Evolutionary conservation across 1,284 basidiomycete species (phyloP).

Genomic region (Chiua sp.): DNA sequence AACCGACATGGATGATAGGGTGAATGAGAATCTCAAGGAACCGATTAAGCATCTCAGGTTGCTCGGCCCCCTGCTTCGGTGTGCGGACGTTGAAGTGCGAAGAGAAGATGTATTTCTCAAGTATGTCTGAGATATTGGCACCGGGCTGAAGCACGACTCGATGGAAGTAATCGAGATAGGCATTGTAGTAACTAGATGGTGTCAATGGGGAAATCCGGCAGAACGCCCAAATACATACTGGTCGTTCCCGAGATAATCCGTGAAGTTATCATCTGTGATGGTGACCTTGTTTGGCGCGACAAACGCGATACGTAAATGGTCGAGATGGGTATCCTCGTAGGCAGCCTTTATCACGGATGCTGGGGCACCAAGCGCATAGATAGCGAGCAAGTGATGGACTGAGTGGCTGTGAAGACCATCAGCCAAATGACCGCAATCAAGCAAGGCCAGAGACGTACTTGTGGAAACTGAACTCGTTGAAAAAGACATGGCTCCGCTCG

Average conservation of each 20-base stretch:
- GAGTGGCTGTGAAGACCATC: slow-evolving; percentile 40
- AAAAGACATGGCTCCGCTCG: slow-evolving; percentile 62
- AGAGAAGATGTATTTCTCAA: slow-evolving; percentile 36
- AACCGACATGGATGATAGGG: slow-evolving; percentile 68
- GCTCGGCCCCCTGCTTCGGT: slow-evolving; percentile 25
- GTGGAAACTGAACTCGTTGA: slow-evolving; percentile 64
- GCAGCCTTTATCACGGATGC: slow-evolving; percentile 43
- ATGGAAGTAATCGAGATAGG: slow-evolving; percentile 42
- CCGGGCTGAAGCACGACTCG: slow-evolving; percentile 35
- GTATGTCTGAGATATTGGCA: slow-evolving; percentile 22
- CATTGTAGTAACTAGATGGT: slow-evolving; percentile 37
- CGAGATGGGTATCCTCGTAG: slow-evolving; percentile 39
- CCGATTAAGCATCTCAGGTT: slow-evolving; percentile 65
- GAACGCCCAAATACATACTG: slow-evolving; percentile 32
- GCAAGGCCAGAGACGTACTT: slow-evolving; percentile 44
- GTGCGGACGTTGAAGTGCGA: slow-evolving; percentile 31
- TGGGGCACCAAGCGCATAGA: slow-evolving; percentile 49
- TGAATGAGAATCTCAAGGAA: slow-evolving; percentile 65
- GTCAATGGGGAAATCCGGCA: not conserved
- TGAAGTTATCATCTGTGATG: slow-evolving; percentile 46
- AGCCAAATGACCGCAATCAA: not conserved
- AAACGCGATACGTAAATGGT: slow-evolving; percentile 41
- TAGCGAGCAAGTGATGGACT: slow-evolving; percentile 45
- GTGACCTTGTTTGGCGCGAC: slow-evolving; percentile 35
- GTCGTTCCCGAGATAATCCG: slow-evolving; percentile 47